Conservation (phyloP, 164 flowering plant genomes). For the Sextonia rubra region DNA sequence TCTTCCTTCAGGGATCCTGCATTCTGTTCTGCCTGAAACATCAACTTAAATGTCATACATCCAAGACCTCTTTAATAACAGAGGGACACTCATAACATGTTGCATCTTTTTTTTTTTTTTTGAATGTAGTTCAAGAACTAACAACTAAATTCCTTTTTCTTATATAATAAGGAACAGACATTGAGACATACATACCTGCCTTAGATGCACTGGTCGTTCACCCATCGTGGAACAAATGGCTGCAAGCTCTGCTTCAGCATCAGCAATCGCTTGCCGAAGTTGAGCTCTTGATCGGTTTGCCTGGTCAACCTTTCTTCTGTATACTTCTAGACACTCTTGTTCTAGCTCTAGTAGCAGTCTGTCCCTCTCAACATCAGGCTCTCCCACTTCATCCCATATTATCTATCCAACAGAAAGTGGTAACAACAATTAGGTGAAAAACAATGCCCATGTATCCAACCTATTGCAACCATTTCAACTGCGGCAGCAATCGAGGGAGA, state of each 20-base stretch:
- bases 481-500: background rate
- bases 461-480: background rate
- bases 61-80: background rate
- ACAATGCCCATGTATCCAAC: background rate
- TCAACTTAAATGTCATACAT: background rate
- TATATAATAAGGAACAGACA: background rate
- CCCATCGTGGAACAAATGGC: constrained; percentile 59
- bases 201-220: constrained; percentile 41
- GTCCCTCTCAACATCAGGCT: constrained; percentile 56
- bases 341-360: constrained; percentile 58
- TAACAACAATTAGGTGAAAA: background rate
- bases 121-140: background rate
- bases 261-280: constrained; percentile 56
- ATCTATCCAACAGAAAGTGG: constrained; percentile 26
- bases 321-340: constrained; percentile 67
- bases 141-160: background rate
- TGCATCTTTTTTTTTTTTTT: background rate
- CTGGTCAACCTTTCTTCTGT: constrained; percentile 61
- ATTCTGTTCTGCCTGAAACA: constrained; percentile 61
- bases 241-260: constrained; percentile 63
- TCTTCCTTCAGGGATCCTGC: constrained; percentile 72
- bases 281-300: constrained; percentile 52
- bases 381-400: constrained; percentile 93
- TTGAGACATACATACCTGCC: constrained; percentile 33
- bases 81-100: no score